A percentile compares a stretch with the other conserved stretches of the same genome.
Conservation (phyloP, 2,329 filamentous ascomycete genomes). For the Ilyonectria sp. region DNA sequence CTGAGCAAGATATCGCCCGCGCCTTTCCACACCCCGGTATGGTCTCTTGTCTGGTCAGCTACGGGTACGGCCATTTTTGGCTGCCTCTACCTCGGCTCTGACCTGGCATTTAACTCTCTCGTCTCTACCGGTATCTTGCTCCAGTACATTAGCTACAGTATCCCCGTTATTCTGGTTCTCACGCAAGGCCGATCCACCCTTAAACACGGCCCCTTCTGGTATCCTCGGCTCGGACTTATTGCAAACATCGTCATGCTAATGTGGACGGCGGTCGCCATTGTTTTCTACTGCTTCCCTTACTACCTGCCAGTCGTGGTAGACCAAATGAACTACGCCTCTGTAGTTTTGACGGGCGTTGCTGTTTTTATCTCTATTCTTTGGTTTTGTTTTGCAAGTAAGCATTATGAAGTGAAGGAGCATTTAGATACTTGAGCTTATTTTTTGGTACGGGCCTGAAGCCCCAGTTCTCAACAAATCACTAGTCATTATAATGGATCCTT, state of each 20-base stretch:
- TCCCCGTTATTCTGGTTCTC: conserved; percentile 45
- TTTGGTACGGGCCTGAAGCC: too few species aligned
- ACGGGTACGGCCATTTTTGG: conserved; percentile 45
- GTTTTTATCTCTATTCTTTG: conserved; percentile 36
- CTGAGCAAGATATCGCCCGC: conserved; percentile 41
- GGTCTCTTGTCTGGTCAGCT: conserved; percentile 45
- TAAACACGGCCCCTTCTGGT: conserved; percentile 49
- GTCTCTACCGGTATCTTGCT: conserved; percentile 45
- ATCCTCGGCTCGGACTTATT: conserved; percentile 41
- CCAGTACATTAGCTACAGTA: conserved; percentile 49
- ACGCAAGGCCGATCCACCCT: conserved; percentile 43
- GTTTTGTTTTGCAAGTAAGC: conserved; percentile 42
- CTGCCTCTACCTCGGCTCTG: conserved; percentile 47
- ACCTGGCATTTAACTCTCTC: conserved; percentile 48
- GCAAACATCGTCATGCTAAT: conserved; percentile 45
- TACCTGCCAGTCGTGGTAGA: conserved; percentile 38
- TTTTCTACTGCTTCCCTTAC: conserved; percentile 50
- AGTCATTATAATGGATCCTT: not conserved
- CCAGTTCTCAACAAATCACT: too few species aligned
- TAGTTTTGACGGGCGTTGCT: conserved; percentile 38
- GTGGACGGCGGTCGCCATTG: conserved; percentile 42
- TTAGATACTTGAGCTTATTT: conserved; percentile 6
- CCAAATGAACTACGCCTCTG: conserved; percentile 48
- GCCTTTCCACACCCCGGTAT: conserved; percentile 45
- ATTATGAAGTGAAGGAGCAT: conserved; percentile 44